Base-by-base conservation (phyloP, 805 yeast genomes). In the Zygoascus ofunaensis region DNA sequence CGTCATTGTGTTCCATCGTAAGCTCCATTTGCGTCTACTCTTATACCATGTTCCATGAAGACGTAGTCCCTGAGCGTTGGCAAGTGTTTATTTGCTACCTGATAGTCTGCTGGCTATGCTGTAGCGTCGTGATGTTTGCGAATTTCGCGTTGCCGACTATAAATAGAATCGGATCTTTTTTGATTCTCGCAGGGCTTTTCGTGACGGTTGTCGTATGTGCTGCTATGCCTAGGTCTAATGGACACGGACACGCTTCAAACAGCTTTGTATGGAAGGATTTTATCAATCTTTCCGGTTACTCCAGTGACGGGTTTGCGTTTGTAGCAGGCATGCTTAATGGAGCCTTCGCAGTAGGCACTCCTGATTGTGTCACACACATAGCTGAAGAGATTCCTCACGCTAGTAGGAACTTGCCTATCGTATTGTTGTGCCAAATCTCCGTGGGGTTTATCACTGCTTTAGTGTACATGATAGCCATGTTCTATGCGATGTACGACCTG, bases 301-400 rank as follows among this genome's bases (percentile, higher is more conserved):
- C 65, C 7, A 66, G 73, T 2, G 51, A 73, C 1, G 84, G 74
- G 23, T 71, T 79, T 59, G 81, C 83, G 0, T 77, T 79, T 56
- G 71, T 80, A 45, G 75, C 78, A n/a, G 86, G 87, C n/a, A 61
- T 80, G 39, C 73, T 80, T 51, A 79, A 79, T 56, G 82, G 85
- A 4, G 74, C 77, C 45, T 80, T 83, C 83, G 74, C 80, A 7
- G 79, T 79, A 64, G 70, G 78, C 22, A 79, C 86, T 51, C 67
- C 79, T 41, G 87, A 80, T 55, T 36, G 39, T 20, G 39, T 75
- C 79, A 46, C 84, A 2, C 87, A 80, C 54, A 69, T 81, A 72
- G 78, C 82, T 19, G 87, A 81, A 56, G 87, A 80, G 55, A 71
- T 71, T 32, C 64, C 70, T 33, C 65, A 71, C 22, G 84, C 87